Conservation (phyloP, 768 basidiomycete species). For the Leucocoprinus birnbaumii region DNA sequence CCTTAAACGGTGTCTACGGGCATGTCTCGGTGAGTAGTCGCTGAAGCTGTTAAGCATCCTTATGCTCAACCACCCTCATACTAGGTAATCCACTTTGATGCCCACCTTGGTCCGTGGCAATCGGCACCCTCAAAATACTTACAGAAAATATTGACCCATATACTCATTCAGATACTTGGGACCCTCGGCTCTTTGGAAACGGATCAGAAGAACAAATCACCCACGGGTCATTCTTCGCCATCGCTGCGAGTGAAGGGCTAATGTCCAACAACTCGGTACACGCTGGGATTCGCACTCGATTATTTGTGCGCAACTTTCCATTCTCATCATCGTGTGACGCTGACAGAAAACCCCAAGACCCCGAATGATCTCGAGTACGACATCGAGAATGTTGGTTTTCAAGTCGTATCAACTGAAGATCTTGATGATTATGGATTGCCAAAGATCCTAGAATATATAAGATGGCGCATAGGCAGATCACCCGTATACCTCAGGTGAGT, state of each 20-base stretch:
- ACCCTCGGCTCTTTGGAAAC: constrained; percentile 71
- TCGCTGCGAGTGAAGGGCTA: constrained; percentile 80
- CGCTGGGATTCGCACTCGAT: constrained; percentile 83
- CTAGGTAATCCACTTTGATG: constrained; percentile 77
- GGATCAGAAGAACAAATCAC: constrained; percentile 74
- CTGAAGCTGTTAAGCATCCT: no score
- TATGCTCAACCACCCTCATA: no score
- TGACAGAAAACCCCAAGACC: background rate
- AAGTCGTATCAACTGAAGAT: constrained; percentile 80
- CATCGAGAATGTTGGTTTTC: constrained; percentile 77
- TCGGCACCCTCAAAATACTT: no score
- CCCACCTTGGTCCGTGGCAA: constrained; percentile 70
- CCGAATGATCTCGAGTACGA: constrained; percentile 34
- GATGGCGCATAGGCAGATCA: constrained; percentile 66
- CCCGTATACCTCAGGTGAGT: constrained; percentile 62
- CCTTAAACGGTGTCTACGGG: constrained; percentile 75
- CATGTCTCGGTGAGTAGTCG: constrained; percentile 53
- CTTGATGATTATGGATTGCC: constrained; percentile 71
- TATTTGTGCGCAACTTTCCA: constrained; percentile 29
- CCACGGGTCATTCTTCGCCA: constrained; percentile 90
- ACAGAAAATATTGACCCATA: no score
- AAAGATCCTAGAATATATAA: constrained; percentile 72
- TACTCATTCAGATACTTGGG: constrained; percentile 84
- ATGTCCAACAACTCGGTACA: constrained; percentile 50
- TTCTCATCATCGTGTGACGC: background rate